These are phyloP conservation scores for Pseudogymnoascus pannorum DNA, from an alignment of 2,329 filamentous ascomycete species.

Conservation along the genomic window DNA sequence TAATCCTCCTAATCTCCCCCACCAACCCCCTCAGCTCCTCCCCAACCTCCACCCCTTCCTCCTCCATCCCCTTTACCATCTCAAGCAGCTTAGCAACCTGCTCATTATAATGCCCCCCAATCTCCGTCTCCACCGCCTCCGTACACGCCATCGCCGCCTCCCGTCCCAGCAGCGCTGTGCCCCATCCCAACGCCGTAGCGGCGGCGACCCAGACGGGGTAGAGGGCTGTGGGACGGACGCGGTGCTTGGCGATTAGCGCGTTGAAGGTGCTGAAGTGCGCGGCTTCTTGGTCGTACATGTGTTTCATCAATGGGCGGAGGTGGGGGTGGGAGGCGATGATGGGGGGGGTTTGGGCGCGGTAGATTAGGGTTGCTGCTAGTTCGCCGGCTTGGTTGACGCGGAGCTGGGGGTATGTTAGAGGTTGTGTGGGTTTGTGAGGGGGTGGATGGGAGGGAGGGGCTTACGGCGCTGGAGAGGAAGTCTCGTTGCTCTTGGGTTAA, in stretches of 20 bases:
- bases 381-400: constrained; percentile 97
- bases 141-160: constrained; percentile 98
- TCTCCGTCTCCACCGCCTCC: constrained; percentile 97
- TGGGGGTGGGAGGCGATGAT: constrained; percentile 75
- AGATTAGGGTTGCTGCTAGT: constrained; percentile 92
- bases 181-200: constrained; percentile 78
- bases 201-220: constrained; percentile 83
- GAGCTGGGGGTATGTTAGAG: constrained; percentile 42
- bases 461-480: constrained; percentile 58
- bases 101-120: constrained; percentile 89
- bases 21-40: constrained; percentile 69
- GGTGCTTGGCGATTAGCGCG: constrained; percentile 70
- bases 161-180: constrained; percentile 77
- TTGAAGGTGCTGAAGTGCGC: constrained; percentile 86
- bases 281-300: constrained; percentile 97
- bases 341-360: constrained; percentile 79
- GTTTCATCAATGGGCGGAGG: constrained; percentile 82
- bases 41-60: constrained; percentile 70
- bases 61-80: constrained; percentile 72
- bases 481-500: constrained; percentile 63
- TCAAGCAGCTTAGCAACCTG: constrained; percentile 77
- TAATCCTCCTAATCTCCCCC: constrained; percentile 67
- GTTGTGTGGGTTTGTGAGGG: not conserved
- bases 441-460: not conserved
- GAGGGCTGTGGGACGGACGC: constrained; percentile 84